Conservation (phyloP, 257 asterid genomes). For the Agastache rugosa region DNA sequence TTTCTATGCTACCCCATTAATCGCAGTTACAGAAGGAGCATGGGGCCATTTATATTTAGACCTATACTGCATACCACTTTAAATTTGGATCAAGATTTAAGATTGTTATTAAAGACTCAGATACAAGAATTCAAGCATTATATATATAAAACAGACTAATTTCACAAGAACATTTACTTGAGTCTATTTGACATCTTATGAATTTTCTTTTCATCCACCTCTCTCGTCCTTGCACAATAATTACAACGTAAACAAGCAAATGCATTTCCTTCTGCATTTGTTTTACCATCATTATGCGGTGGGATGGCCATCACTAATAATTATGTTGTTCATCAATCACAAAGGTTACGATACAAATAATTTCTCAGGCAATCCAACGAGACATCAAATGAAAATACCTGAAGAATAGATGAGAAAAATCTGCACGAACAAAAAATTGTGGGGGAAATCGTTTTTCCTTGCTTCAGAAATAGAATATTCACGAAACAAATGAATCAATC, state of each 20-base stretch:
- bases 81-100: not conserved
- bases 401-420: no score
- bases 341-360: not conserved
- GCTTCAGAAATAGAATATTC: no score
- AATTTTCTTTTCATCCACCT: not conserved
- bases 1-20: not conserved
- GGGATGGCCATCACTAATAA: not conserved
- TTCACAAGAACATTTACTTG: not conserved
- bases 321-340: not conserved
- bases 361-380: no score
- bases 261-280: not conserved
- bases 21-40: not conserved
- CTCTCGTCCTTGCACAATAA: not conserved
- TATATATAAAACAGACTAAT: constrained; percentile 10
- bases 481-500: no score
- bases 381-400: no score
- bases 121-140: not conserved
- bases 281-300: not conserved
- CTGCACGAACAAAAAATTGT: no score
- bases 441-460: no score
- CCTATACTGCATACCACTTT: not conserved
- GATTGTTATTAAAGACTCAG: not conserved
- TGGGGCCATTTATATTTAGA: not conserved
- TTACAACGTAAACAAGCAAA: not conserved
- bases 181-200: not conserved